Evolutionary conservation across 2,329 filamentous ascomycete genomes (phyloP).

Genomic region (Cytospora mali): DNA sequence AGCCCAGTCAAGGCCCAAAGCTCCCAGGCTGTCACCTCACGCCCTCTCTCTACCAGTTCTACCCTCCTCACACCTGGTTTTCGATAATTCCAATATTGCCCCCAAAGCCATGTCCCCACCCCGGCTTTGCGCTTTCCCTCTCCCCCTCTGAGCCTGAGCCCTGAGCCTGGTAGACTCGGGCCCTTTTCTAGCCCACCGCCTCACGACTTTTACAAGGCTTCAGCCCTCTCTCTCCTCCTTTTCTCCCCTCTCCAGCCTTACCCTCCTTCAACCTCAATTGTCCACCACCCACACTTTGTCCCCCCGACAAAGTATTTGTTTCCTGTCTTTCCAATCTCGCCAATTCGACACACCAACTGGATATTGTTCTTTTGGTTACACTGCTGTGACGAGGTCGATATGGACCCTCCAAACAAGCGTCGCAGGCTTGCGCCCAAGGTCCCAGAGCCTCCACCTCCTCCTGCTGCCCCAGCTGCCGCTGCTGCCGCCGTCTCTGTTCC

Average conservation of each 20-base stretch:
- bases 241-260: slow-evolving; percentile 21
- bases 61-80: no score
- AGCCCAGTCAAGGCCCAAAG: slow-evolving; percentile 14
- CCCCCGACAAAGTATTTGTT: background rate
- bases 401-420: slow-evolving; percentile 37
- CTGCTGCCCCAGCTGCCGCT: slow-evolving; percentile 1
- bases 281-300: background rate
- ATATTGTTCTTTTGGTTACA: background rate
- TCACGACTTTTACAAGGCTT: slow-evolving; percentile 17
- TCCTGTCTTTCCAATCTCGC: background rate
- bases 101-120: background rate
- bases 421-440: slow-evolving; percentile 36
- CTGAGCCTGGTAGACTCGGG: slow-evolving; percentile 1
- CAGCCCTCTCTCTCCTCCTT: slow-evolving; percentile 15
- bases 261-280: slow-evolving; percentile 7
- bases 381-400: slow-evolving; percentile 16
- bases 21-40: slow-evolving; percentile 2
- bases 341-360: background rate
- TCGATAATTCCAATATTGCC: no score
- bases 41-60: no score
- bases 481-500: slow-evolving; percentile 18
- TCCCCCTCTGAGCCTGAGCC: background rate
- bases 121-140: background rate
- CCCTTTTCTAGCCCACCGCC: slow-evolving; percentile 11
- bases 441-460: slow-evolving; percentile 28